Evolutionary conservation across 345 rosid genomes (phyloP).

Genomic region (Combretum micranthum): DNA sequence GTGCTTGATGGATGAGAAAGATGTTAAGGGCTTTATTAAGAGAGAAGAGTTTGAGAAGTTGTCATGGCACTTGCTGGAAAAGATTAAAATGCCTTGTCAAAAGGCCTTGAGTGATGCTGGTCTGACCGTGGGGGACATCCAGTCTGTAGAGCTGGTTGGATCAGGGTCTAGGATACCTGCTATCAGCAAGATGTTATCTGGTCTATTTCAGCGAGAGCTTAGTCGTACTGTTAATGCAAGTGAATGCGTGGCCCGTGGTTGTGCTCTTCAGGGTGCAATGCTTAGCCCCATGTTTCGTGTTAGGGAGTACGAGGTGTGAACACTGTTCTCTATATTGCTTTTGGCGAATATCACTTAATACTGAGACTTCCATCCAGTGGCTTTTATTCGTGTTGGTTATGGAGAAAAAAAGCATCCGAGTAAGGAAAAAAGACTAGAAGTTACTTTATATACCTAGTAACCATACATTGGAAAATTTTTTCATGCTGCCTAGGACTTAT

Average conservation of each 20-base stretch:
- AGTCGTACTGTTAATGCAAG: slow-evolving; percentile 50
- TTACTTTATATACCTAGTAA: too few relatives aligned
- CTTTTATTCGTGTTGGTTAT: too few relatives aligned
- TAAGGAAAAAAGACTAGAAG: too few relatives aligned
- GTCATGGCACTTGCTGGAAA: slow-evolving; percentile 33
- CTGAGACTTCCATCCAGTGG: too few relatives aligned
- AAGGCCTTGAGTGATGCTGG: slow-evolving; percentile 42
- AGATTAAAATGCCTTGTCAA: slow-evolving; percentile 34
- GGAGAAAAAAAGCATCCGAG: too few relatives aligned
- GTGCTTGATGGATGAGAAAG: slow-evolving; percentile 67
- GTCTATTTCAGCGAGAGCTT: slow-evolving; percentile 45
- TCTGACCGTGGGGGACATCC: slow-evolving; percentile 33
- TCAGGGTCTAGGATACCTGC: slow-evolving; percentile 64
- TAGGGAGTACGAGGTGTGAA: slow-evolving; percentile 49
- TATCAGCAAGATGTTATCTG: slow-evolving; percentile 29
- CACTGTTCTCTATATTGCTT: background rate
- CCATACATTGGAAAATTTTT: too few relatives aligned
- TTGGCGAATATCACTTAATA: too few relatives aligned
- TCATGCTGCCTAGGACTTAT: too few relatives aligned
- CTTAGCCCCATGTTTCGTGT: slow-evolving; percentile 52
- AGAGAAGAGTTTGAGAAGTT: slow-evolving; percentile 59
- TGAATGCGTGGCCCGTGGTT: slow-evolving; percentile 64
- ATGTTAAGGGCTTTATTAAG: slow-evolving; percentile 49
- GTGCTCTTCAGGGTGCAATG: slow-evolving; percentile 63
- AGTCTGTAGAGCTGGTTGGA: slow-evolving; percentile 52